Conservation (phyloP, 257 asterid genomes). For the Avicennia marina region DNA sequence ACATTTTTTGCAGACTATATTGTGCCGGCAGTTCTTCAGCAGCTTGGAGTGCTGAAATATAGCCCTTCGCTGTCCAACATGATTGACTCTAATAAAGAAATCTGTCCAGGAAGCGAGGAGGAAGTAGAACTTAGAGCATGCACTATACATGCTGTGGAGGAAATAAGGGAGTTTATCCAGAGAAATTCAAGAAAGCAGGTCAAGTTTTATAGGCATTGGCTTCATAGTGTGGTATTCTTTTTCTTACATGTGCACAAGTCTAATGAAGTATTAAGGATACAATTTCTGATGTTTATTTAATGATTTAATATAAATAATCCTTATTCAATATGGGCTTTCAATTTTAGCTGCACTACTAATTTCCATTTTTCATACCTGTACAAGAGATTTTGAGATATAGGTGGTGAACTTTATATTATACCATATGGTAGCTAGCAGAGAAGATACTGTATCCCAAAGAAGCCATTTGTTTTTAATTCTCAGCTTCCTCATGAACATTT, state of each 20-base stretch:
- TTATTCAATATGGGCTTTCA: too few relatives aligned
- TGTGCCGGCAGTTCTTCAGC: constrained; percentile 90
- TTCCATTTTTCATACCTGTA: too few relatives aligned
- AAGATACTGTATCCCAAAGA: too few relatives aligned
- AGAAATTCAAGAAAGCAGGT: constrained; percentile 79
- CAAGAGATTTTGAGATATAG: too few relatives aligned
- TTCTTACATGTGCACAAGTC: not conserved
- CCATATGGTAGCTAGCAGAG: too few relatives aligned
- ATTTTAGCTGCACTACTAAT: too few relatives aligned
- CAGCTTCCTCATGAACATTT: too few relatives aligned
- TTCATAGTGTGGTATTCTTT: constrained; percentile 1
- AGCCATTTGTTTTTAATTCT: too few relatives aligned
- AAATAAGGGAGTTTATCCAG: constrained; percentile 62
- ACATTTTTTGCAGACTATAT: constrained; percentile 97
- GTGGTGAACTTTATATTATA: too few relatives aligned
- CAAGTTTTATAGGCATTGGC: constrained; percentile 7
- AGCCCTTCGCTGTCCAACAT: constrained; percentile 43
- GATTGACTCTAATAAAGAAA: constrained; percentile 49
- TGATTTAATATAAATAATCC: too few relatives aligned
- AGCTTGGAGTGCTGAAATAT: constrained; percentile 83
- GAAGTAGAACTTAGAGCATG: constrained; percentile 97
- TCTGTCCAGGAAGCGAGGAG: constrained; percentile 88
- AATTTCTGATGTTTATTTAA: too few relatives aligned
- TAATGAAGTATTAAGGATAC: too few relatives aligned
- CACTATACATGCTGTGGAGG: constrained; percentile 86